Conservation (phyloP, 1,139 yeast species). For the Magnusiomyces paraingens region DNA sequence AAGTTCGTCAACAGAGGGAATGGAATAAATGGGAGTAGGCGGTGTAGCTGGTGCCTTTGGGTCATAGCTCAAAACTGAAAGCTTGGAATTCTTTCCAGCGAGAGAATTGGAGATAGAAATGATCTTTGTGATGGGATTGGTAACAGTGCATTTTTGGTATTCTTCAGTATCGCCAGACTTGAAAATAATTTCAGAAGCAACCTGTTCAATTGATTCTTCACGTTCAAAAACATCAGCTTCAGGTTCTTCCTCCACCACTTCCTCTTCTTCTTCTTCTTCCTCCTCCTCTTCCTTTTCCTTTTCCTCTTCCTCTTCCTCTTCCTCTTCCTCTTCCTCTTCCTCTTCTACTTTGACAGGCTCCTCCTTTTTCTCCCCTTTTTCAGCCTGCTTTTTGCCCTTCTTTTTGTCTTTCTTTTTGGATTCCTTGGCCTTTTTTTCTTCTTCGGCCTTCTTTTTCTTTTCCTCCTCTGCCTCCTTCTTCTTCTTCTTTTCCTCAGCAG, state of each 20-base stretch:
- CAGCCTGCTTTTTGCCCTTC: not conserved
- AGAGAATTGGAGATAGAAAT: slow-evolving; percentile 20
- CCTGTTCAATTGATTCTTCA: slow-evolving; percentile 10
- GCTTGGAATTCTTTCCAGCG: not conserved
- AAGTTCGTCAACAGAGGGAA: slow-evolving; percentile 9
- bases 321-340: not conserved
- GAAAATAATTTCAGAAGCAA: slow-evolving; percentile 15
- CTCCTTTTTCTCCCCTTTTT: not conserved
- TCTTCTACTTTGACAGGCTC: not conserved
- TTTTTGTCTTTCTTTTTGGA: not conserved
- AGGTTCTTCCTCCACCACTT: not conserved
- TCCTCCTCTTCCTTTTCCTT: not conserved
- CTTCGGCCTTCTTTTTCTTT: not conserved
- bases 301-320: not conserved
- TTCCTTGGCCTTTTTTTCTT: not conserved
- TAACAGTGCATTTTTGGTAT: slow-evolving; percentile 27
- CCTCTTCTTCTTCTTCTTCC: not conserved
- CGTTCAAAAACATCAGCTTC: slow-evolving; percentile 28
- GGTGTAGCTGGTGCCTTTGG: slow-evolving; percentile 6
- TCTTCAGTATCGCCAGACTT: slow-evolving; percentile 20
- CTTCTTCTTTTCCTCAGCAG: not conserved
- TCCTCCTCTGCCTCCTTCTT: not conserved
- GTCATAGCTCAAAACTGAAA: slow-evolving; percentile 4
- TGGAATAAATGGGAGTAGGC: not conserved
- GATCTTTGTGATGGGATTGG: slow-evolving; percentile 16